Base-by-base conservation (phyloP, 192 early-diverging fungal species). In the Coemansia sp. region DNA sequence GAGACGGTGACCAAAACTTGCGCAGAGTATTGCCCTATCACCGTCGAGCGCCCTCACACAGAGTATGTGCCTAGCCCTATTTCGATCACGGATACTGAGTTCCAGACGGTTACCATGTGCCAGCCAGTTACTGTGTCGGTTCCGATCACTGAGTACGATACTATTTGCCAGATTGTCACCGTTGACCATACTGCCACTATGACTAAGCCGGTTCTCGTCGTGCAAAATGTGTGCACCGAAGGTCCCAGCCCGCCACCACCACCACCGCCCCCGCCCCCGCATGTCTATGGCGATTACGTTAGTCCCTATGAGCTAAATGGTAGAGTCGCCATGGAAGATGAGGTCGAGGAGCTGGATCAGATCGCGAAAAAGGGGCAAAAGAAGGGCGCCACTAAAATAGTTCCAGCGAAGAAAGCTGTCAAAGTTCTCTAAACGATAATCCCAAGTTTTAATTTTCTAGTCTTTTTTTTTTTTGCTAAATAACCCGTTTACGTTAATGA, bases 201-300 rank as follows among this genome's bases (percentile, higher is more conserved):
- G 31, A 79, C 77, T 45, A 79, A 79, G 72, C 77, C 77, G 2
- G 77, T 79, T 7, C 69, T 79, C 1, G 77, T 79, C 14, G 77
- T 79, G 9, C 77, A 79, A 62, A 79, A 79, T 16, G 69, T 79
- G 41, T 79, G 77, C 58, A 79, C 77, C 0, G 77, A 79, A 0
- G 31, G 58, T 13, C 63, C 55, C 28, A 50, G 45, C 13, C 48
- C 64, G 23, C 38, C 63, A 13, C 70, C 70, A 6, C 63, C 61
- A 26, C 71, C 71, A 0, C 64, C 64, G 0, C 64, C 71, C 7
- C 68, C 68, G 1, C 52, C 65, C 6, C 66, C 62, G 2, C 34
- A 56, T 5, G 25, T 52, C 23, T 68, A 71, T 53, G 61, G 43
- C 26, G 33, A 55, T 23, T 38, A n/a, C 3, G 64, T 48, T 2